Conservation (phyloP, 2,329 filamentous ascomycete species). For the Diplodia corticola region DNA sequence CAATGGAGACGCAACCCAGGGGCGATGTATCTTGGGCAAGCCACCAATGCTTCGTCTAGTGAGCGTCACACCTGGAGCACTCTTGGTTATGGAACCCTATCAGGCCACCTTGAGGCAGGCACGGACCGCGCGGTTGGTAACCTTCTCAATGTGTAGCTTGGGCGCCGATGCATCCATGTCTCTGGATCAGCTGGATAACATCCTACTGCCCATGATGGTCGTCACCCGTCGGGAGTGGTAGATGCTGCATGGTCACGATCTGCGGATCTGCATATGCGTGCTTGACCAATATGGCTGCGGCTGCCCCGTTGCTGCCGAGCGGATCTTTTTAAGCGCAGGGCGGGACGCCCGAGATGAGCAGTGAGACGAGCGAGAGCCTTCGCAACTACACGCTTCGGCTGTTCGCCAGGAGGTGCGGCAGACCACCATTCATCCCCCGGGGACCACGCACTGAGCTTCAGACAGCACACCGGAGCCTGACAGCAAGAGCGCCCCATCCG, state of each 20-base stretch:
- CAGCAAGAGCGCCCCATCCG: conserved; percentile 3
- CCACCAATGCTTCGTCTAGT: conserved; percentile 20
- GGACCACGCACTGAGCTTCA: not conserved
- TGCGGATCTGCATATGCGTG: conserved; percentile 19
- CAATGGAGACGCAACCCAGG: conserved; percentile 4
- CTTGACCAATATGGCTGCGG: conserved; percentile 15
- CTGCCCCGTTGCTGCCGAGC: not conserved
- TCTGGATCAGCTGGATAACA: conserved; percentile 22
- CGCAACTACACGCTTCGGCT: conserved; percentile 9
- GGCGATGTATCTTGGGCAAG: conserved; percentile 17
- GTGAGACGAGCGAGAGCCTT: conserved; percentile 9
- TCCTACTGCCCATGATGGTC: not conserved
- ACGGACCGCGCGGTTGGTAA: conserved; percentile 19
- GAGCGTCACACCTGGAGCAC: conserved; percentile 17
- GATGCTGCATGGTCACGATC: conserved; percentile 15
- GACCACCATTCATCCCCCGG: not conserved
- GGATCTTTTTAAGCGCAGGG: conserved; percentile 1
- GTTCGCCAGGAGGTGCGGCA: conserved; percentile 11
- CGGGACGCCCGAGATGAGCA: not conserved
- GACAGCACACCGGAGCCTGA: not conserved
- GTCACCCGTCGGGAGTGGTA: conserved; percentile 18
- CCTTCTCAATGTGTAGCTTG: conserved; percentile 20
- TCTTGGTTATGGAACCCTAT: conserved; percentile 22
- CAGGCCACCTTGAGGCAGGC: conserved; percentile 20
- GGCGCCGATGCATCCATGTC: conserved; percentile 22